phyloP scores from a whole-genome alignment of 2,329 filamentous ascomycete species.

The Diaporthe velutina region DNA sequence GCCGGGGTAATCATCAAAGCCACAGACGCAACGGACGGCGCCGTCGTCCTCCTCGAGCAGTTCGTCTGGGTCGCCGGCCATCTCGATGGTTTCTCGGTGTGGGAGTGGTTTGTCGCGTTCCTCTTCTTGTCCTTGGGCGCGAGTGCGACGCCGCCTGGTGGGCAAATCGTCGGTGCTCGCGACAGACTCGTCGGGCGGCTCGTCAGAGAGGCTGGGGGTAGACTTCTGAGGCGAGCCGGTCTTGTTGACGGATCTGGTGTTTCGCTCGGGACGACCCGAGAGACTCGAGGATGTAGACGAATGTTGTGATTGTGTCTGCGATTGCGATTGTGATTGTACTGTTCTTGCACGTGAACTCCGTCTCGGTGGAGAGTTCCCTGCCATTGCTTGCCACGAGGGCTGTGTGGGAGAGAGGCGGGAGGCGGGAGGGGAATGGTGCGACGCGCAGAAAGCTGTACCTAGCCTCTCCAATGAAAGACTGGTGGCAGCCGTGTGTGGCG shows the following conservation, averaged over 20 bases:
- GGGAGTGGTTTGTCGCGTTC: conserved; percentile 62
- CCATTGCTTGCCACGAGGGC: conserved; percentile 63
- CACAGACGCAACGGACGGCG: conserved; percentile 94
- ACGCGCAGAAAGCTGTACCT: conserved; percentile 28
- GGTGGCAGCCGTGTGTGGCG: conserved; percentile 41
- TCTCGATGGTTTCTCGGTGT: conserved; percentile 59
- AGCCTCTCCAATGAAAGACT: conserved; percentile 42
- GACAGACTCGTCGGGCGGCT: conserved; percentile 72
- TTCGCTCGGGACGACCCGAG: conserved; percentile 81
- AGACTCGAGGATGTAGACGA: conserved; percentile 84
- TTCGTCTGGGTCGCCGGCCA: conserved; percentile 75
- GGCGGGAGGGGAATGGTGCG: conserved; percentile 33
- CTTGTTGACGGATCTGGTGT: conserved; percentile 79
- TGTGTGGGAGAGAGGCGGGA: conserved; percentile 48
- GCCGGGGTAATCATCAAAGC: conserved; percentile 93
- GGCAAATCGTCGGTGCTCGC: conserved; percentile 71
- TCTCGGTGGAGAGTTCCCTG: conserved; percentile 75
- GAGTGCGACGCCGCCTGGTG: conserved; percentile 83
- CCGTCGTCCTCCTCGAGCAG: conserved; percentile 86
- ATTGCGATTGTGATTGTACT: conserved; percentile 79
- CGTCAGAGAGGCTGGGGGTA: conserved; percentile 80
- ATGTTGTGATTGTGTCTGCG: conserved; percentile 75
- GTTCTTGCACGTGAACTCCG: conserved; percentile 92
- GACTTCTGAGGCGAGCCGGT: conserved; percentile 81
- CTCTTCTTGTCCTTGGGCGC: conserved; percentile 71